Base-by-base conservation (phyloP, 164 flowering plant genomes). In the Vitis riparia region DNA sequence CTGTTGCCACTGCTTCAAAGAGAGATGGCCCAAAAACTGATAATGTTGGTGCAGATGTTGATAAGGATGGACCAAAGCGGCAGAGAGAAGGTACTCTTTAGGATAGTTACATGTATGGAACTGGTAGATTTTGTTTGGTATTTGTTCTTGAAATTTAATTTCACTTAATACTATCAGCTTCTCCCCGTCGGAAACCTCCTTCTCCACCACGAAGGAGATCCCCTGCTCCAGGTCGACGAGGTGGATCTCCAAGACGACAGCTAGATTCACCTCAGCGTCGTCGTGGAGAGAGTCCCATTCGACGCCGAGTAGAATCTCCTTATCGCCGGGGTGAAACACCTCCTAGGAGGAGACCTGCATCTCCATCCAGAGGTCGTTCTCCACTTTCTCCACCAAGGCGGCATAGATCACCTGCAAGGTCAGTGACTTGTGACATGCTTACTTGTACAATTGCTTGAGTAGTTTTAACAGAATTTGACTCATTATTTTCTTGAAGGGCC, bases 351-450 rank as follows among this genome's bases (percentile, higher is more conserved):
- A 82, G 98, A 73, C 91, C 87, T 47, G 80, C 84, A 57, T 90
- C 97, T 63, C 95, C 98, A 23, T 68, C 73, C 1, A 84, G 97
- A 76, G 91, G 94, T n/a, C 94, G 89, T 65, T 95, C 94, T 68
- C 97, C 96, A 47, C 83, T 88, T 4, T 84, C 94, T 67, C 84
- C 89, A 32, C 86, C 84, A 19, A 82, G 94, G 76, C 86, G 98
- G 15, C 79, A 68, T 62, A 84, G 97, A 59, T 91, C 98, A 9
- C 99, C 98, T 70, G 76, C 78, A 61, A 85, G 92, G 97, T 91
- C 75, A 55, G 81, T 65, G 66, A 1, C 15, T 1, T 3, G 8
- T 23, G 44, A 37, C 13, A 23, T 27, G 47, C 3, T 27, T 73
- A 10, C 47, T 27, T 44, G 9, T 49, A 8, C 27, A 9, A 11